These are phyloP conservation scores for Talaromyces pinophilus DNA, from an alignment of 2,329 filamentous ascomycete genomes.

Conservation along the genomic window DNA sequence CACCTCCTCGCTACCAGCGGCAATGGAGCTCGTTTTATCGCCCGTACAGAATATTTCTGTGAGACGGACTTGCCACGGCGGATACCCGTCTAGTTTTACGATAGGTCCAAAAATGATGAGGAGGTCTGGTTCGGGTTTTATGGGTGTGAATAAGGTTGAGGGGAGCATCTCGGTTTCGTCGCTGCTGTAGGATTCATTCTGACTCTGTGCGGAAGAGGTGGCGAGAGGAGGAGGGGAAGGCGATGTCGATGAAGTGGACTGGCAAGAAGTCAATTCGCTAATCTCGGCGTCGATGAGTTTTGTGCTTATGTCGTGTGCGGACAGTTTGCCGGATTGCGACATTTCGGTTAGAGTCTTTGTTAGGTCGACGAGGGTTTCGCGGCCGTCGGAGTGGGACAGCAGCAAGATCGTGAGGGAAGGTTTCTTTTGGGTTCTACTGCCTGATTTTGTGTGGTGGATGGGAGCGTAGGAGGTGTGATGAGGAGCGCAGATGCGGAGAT, in stretches of 20 bases:
- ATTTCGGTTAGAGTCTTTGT: slow-evolving; percentile 94
- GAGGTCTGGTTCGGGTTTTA: slow-evolving; percentile 88
- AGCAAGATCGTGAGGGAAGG: slow-evolving; percentile 66
- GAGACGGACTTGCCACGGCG: slow-evolving; percentile 91
- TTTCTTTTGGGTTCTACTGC: slow-evolving; percentile 29
- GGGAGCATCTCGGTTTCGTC: slow-evolving; percentile 16
- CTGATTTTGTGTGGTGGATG: slow-evolving; percentile 19
- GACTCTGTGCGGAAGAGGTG: not conserved
- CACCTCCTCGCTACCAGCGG: slow-evolving; percentile 43
- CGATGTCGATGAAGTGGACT: slow-evolving; percentile 26
- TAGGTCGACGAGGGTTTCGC: slow-evolving; percentile 91
- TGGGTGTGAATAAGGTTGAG: slow-evolving; percentile 31
- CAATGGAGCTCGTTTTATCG: slow-evolving; percentile 40
- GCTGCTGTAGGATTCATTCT: not conserved
- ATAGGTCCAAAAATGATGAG: slow-evolving; percentile 82
- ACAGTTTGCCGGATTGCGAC: slow-evolving; percentile 85
- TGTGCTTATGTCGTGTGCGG: slow-evolving; percentile 75
- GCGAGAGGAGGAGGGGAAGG: slow-evolving; percentile 18
- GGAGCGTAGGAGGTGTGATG: slow-evolving; percentile 58
- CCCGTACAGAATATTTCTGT: slow-evolving; percentile 83
- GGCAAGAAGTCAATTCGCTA: slow-evolving; percentile 55
- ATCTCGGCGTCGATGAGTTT: slow-evolving; percentile 91
- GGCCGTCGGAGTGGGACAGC: slow-evolving; percentile 82
- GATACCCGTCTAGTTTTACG: slow-evolving; percentile 85
- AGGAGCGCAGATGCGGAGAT: slow-evolving; percentile 71